A percentile compares a stretch with the other conserved stretches of the same genome.
Evolutionary conservation across 306 rosid genomes (phyloP).

Genomic region (Fragaria iinumae): DNA sequence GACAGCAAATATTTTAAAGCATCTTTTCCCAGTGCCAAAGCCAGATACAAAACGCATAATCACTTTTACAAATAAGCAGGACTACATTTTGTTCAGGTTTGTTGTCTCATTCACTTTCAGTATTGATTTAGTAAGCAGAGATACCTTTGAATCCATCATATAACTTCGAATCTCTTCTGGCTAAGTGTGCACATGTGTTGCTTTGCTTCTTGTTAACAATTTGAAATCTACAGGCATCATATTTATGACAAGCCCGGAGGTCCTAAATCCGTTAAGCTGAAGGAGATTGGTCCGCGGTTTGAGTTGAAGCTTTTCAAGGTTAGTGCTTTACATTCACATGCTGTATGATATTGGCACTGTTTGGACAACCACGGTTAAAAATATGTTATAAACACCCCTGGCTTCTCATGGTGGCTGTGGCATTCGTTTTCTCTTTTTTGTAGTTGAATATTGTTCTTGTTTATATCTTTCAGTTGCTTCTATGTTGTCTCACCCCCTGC

Average conservation of each 20-base stretch:
- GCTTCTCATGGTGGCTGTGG: too few relatives aligned
- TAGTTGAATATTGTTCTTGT: too few relatives aligned
- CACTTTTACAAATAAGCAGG: constrained; percentile 76
- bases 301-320: constrained; percentile 78
- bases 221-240: constrained; percentile 64
- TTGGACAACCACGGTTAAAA: not conserved
- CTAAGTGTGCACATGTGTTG: not conserved
- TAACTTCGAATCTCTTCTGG: not conserved
- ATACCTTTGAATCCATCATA: not conserved
- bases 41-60: constrained; percentile 80
- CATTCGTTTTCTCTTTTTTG: too few relatives aligned
- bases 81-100: constrained; percentile 85
- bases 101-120: constrained; percentile 4
- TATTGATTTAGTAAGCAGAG: not conserved
- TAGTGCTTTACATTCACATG: constrained; percentile 10
- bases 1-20: constrained; percentile 73
- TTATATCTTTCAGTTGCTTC: too few relatives aligned
- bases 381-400: too few relatives aligned
- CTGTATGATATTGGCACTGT: too few relatives aligned
- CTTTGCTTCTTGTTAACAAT: constrained; percentile 6
- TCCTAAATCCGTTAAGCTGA: constrained; percentile 72
- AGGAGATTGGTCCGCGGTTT: constrained; percentile 94
- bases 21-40: constrained; percentile 92
- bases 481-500: too few relatives aligned
- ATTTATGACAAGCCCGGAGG: constrained; percentile 75